These are phyloP conservation scores for Tuber brumale DNA, from an alignment of 495 filamentous ascomycete genomes.

Conservation along the genomic window DNA sequence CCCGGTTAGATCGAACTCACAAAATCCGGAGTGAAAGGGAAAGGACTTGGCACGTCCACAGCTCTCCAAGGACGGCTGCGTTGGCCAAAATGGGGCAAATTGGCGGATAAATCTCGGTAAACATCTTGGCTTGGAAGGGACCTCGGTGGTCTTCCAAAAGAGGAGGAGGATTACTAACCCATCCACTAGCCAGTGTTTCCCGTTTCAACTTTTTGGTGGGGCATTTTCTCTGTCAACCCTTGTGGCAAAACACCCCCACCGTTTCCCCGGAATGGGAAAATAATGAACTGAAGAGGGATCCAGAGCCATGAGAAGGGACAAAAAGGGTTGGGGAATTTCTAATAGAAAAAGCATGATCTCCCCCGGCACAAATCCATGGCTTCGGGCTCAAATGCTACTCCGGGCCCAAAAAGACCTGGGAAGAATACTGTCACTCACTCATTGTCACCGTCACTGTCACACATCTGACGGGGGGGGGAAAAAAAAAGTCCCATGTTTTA, in stretches of 20 bases:
- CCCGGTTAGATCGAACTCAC: not conserved
- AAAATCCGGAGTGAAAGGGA: not conserved
- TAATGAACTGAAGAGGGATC: not conserved
- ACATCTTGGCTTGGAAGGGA: not conserved
- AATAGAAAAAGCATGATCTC: not conserved
- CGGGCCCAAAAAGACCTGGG: not conserved
- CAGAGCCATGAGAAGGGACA: not conserved
- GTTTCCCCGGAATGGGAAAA: not conserved
- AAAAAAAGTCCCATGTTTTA: not conserved
- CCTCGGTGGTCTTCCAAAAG: not conserved
- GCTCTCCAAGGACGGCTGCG: not conserved
- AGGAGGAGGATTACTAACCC: not conserved
- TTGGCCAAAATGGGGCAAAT: not conserved
- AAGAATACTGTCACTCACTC: not conserved
- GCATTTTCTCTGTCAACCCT: not conserved
- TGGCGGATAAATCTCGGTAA: not conserved
- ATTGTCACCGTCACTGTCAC: not conserved
- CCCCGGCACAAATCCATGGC: not conserved
- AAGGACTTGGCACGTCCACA: not conserved
- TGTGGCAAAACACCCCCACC: not conserved
- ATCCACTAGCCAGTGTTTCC: not conserved
- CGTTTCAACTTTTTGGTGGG: not conserved
- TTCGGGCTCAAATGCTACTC: not conserved
- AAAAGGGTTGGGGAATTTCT: not conserved
- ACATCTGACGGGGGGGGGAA: not conserved